Evolutionary conservation across 768 basidiomycete genomes (phyloP), one percentile per base, ranked within the genome.

Genomic region (Coprinopsis sp.): DNA sequence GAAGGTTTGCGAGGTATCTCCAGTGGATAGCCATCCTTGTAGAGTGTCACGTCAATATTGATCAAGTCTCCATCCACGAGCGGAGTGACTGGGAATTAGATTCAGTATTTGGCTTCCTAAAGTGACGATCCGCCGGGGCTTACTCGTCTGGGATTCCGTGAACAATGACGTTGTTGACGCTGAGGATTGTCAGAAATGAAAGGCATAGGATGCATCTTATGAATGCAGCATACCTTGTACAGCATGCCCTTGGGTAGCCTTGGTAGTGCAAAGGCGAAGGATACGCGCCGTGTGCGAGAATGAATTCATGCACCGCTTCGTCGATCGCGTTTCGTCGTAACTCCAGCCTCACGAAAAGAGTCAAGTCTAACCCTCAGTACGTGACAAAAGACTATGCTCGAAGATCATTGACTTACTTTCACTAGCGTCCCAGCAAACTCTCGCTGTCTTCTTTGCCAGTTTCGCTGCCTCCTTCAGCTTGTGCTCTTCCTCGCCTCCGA

Each of bases 141-240:
- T 52, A 92, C 91, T 88, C 78, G 67, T 95, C 91, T 23, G 93
- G 93, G 47, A 96, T 92, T 1, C 92, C 93, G 59, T 96, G 91
- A 8, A 76, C 77, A 37, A 92, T 74, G 27, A 95, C 68, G 54
- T 95, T 95, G 58, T 96, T 96, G 45, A 94, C 72, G 51, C 91
- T 92, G 49, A 75, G 49, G 70, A 73, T 33, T 72, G 50, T 74
- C 74, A 24, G 62, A 63, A 18, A 54, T 10, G 34, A 30, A 6
- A 5, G 8, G n/a, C 4, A 18, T 33, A 40, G 2, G 46, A 23
- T 21, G 11, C n/a, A 50, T 30, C 3, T n/a, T n/a, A n/a, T n/a
- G n/a, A n/a, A 38, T 49, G 30, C 37, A 28, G 21, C 23, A 1
- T 14, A 73, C 74, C 74, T 78, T 11, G 88, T 91, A 59, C 88